Evolutionary conservation across 257 asterid genomes (phyloP).

Genomic region (Primulina eburnea): DNA sequence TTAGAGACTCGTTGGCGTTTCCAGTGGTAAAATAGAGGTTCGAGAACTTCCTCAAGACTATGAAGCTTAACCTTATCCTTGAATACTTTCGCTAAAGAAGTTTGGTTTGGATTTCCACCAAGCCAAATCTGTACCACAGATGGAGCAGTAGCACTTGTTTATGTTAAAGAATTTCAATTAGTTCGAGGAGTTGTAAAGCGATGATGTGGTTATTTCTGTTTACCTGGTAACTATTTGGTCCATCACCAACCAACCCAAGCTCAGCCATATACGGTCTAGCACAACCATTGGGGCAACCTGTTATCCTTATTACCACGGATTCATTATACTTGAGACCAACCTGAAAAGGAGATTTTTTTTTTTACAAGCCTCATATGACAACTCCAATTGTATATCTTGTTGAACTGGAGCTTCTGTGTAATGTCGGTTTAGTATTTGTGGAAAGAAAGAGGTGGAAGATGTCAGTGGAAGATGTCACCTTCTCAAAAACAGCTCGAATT

Average conservation of each 20-base stretch:
- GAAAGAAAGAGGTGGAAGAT: conserved; percentile 9
- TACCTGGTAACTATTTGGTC: conserved; percentile 97
- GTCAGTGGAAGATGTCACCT: conserved; percentile 44
- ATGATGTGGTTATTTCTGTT: neutral
- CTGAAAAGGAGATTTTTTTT: conserved; percentile 38
- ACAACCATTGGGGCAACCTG: conserved; percentile 99
- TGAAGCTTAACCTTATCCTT: conserved; percentile 90
- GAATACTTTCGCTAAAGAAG: conserved; percentile 62
- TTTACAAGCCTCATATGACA: conserved; percentile 13
- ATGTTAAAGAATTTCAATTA: neutral
- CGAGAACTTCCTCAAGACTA: conserved; percentile 85
- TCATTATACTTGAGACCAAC: conserved; percentile 87
- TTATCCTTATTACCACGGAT: conserved; percentile 82
- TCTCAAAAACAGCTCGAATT: conserved; percentile 76
- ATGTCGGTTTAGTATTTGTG: conserved; percentile 4
- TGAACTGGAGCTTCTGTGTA: conserved; percentile 5
- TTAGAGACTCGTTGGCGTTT: conserved; percentile 61
- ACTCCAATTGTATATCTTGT: conserved; percentile 17
- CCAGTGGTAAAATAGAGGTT: conserved; percentile 93
- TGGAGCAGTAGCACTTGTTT: conserved; percentile 7
- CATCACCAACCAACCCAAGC: conserved; percentile 95
- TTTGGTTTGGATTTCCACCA: conserved; percentile 91
- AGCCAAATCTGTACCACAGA: conserved; percentile 68
- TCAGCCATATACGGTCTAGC: conserved; percentile 99
- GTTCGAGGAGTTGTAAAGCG: neutral